Base-by-base conservation (phyloP, 1,284 basidiomycete species). In the Coriolopsis trogii region DNA sequence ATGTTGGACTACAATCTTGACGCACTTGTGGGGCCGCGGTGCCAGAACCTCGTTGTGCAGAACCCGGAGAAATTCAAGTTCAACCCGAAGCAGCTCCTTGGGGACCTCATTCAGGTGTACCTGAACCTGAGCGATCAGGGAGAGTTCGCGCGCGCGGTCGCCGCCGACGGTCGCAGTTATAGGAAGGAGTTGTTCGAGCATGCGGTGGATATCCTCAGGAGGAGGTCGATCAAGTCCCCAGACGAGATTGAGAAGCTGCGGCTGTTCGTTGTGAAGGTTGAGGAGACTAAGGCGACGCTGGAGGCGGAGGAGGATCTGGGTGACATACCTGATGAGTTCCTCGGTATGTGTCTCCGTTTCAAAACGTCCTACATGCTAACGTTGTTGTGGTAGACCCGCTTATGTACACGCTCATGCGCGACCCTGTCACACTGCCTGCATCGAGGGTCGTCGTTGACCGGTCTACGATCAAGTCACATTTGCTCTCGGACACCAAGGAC, bases 1-100 rank as follows among this genome's bases (percentile, higher is more conserved):
- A 98, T 98, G 92, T 74, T 99, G 61, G 91, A 98, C 69, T 96
- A 96, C 75, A 98, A 98, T 65, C 77, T 99, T 21, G 86, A 91
- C 45, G 87, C 88, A 6, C 84, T 99, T 24, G 93, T 89, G 23
- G 97, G 97, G 0, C 93, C 95, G 3, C 82, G 81, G 54, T 93
- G 85, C 67, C 82, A 85, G 58, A 86, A 95, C 28, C 81, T 99
- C 20, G 88, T 83, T 59, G 92, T 99, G 49, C 81, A 87, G 59
- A 88, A 98, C 49, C 87, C 88, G 7, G 91, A 96, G 61, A 93
- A 93, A 69, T 91, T 92, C 70, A 84, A 85, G 54, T 99, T 98
- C 76, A 85, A 93, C 56, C 95, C 96, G 0, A 88, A 84, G 64
- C 79, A 79, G 40, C 77, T 99, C 28, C 78, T 99, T 30, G 86